Base-by-base conservation (phyloP, 2,329 filamentous ascomycete genomes). In the Teratosphaeriaceae sp. region DNA sequence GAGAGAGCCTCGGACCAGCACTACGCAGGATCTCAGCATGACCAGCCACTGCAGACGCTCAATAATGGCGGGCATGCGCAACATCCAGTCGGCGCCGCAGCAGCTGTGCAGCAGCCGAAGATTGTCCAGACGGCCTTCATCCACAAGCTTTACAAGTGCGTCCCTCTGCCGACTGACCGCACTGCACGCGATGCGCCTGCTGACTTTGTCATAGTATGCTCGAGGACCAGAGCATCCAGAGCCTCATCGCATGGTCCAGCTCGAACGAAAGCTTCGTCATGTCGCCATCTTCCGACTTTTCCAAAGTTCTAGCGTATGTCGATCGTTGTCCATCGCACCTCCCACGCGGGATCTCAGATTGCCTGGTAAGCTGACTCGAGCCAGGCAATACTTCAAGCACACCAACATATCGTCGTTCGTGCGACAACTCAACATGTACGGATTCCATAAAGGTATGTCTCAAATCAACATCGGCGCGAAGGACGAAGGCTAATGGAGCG, bases 351-450 rank as follows among this genome's bases (percentile, higher is more conserved):
- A n/a, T n/a, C n/a, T n/a, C n/a, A n/a, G n/a, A n/a, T n/a, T n/a
- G n/a, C n/a, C n/a, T 44, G 34, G 23, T 8, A 35, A 44, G 46
- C 54, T 55, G 27, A 57, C 41, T 27, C 29, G 39, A 13, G 31
- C 36, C 57, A 95, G 90, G 42, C 88, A 94, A 79, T 98, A 98
- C 64, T 98, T 98, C 66, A 98, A 98, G 61, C 92, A 98, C 64
- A 98, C 90, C 55, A 98, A 98, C 61, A 95, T 97, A 48, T 97
- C 92, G 9, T 97, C 92, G 1, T 98, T 98, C 64, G 92, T 98
- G 38, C 81, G 92, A 38, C 92, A 98, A 68, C 70, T 98, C 39
- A 98, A 98, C 63, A 98, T 98, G 92, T 98, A 98, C 57, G 92
- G 92, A 5, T 98, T 98, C 66, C 92, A 98, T 64, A 98, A 98